Percentiles rank a stretch among this genome's conserved stretches.
Evolutionary conservation across 768 basidiomycete species (phyloP).

Genomic region (Termitomyces titanicus): DNA sequence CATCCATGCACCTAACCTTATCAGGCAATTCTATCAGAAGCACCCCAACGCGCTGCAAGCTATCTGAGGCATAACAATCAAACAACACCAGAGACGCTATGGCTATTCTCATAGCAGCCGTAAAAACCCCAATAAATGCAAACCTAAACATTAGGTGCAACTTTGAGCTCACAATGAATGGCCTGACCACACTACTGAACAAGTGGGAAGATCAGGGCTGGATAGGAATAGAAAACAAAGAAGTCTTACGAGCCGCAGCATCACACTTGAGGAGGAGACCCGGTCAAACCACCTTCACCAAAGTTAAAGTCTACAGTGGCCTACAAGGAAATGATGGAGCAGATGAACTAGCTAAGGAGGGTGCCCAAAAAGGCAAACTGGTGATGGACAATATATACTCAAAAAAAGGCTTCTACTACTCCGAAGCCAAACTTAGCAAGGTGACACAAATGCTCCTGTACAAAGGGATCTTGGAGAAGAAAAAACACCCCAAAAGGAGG

Average conservation of each 20-base stretch:
- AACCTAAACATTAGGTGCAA: slow-evolving; percentile 17
- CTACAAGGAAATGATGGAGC: slow-evolving; percentile 20
- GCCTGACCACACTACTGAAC: slow-evolving; percentile 14
- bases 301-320: slow-evolving; percentile 24
- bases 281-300: slow-evolving; percentile 15
- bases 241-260: slow-evolving; percentile 3
- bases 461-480: background rate
- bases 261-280: slow-evolving; percentile 11
- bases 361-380: background rate
- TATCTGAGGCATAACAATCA: no score
- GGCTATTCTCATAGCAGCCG: slow-evolving; percentile 12
- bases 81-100: slow-evolving; percentile 20
- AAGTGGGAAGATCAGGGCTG: slow-evolving; percentile 27
- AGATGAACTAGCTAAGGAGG: slow-evolving; percentile 13
- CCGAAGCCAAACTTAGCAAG: background rate
- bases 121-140: background rate
- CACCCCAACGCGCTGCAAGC: no score
- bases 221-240: slow-evolving; percentile 13
- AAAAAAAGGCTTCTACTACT: background rate
- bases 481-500: background rate
- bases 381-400: background rate
- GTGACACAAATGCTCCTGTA: background rate
- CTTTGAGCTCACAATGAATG: slow-evolving; percentile 20
- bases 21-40: no score
- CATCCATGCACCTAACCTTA: no score